Conservation (phyloP, 176 grass and related monocot genomes). For the Melocanna baccifera region DNA sequence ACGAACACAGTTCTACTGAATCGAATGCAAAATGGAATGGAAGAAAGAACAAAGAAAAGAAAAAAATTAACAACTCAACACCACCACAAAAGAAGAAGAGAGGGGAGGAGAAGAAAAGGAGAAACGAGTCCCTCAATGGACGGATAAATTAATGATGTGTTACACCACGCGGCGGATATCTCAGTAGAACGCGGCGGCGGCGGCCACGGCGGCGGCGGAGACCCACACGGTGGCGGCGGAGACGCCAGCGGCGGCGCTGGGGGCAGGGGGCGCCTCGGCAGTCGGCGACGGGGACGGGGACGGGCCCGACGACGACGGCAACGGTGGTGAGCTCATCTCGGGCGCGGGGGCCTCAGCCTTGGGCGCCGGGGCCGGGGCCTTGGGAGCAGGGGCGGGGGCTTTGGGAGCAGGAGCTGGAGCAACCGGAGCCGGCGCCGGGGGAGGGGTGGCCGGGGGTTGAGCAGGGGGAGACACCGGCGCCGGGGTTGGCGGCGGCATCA, state of each 20-base stretch:
- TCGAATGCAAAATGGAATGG: conserved; percentile 40
- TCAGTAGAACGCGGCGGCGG: conserved; percentile 50
- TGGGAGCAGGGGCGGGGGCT: conserved; percentile 12
- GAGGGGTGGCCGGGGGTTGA: background rate
- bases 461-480: conserved; percentile 31
- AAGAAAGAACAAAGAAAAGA: background rate
- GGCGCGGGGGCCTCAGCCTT: background rate
- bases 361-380: conserved; percentile 28
- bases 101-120: background rate
- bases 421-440: conserved; percentile 20
- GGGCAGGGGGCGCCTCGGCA: background rate
- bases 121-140: conserved; percentile 2
- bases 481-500: conserved; percentile 22
- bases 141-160: conserved; percentile 39
- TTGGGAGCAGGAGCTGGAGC: background rate
- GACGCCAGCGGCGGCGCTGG: conserved; percentile 37
- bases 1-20: conserved; percentile 35
- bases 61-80: conserved; percentile 22
- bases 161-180: conserved; percentile 4
- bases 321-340: conserved; percentile 18
- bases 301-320: background rate
- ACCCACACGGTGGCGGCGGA: conserved; percentile 33
- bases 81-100: background rate
- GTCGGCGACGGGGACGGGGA: background rate
- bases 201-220: conserved; percentile 36